A percentile compares a stretch with the other conserved stretches of the same genome.
phyloP scores from a whole-genome alignment of 2,329 filamentous ascomycete genomes.

The Cladosporium sp. region DNA sequence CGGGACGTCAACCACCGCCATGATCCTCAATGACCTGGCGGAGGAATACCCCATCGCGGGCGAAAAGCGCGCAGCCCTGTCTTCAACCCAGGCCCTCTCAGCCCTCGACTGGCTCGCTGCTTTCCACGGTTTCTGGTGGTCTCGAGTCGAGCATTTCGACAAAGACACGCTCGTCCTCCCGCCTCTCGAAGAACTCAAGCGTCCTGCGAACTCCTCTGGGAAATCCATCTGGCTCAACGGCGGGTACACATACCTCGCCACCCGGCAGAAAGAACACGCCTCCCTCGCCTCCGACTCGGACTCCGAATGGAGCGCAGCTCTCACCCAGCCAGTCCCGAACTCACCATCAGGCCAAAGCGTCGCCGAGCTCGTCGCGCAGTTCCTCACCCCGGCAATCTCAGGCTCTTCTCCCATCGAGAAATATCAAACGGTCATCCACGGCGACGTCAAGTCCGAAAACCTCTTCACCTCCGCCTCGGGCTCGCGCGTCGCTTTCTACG shows the following conservation, averaged over 20 bases:
- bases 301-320: constrained; percentile 52
- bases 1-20: constrained; percentile 43
- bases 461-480: constrained; percentile 54
- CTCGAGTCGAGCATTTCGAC: constrained; percentile 23
- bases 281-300: constrained; percentile 42
- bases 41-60: constrained; percentile 53
- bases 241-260: constrained; percentile 66
- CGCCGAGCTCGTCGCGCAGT: constrained; percentile 48
- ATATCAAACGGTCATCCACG: constrained; percentile 58
- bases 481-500: constrained; percentile 58
- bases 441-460: constrained; percentile 68
- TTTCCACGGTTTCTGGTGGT: constrained; percentile 58
- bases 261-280: constrained; percentile 53
- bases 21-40: constrained; percentile 55
- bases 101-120: constrained; percentile 59
- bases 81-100: constrained; percentile 45
- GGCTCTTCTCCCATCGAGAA: constrained; percentile 33
- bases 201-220: neutral
- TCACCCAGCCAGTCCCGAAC: constrained; percentile 40
- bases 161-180: constrained; percentile 45
- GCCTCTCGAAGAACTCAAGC: constrained; percentile 50
- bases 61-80: constrained; percentile 49
- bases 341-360: constrained; percentile 38
- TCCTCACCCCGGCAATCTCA: constrained; percentile 42
- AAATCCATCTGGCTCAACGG: constrained; percentile 56